Conservation (phyloP, 2,329 filamentous ascomycete genomes). For the Fusarium illudens region DNA sequence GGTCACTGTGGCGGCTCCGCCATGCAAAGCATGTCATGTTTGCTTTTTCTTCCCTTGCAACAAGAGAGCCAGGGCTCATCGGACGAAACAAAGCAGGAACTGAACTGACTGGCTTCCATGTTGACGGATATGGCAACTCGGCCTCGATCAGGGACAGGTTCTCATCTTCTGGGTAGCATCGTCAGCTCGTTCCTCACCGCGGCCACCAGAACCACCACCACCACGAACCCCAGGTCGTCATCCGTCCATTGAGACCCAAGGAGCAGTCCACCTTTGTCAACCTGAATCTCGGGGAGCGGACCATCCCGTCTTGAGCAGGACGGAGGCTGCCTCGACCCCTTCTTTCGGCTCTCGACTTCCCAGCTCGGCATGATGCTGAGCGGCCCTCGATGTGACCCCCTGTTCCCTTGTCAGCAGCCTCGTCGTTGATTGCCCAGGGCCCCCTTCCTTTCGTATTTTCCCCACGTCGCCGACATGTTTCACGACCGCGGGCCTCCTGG, state of each 20-base stretch:
- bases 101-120: too few species aligned
- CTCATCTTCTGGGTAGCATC: background rate
- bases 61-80: constrained; percentile 9
- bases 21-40: constrained; percentile 33
- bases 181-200: background rate
- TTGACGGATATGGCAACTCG: background rate
- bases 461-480: constrained; percentile 41
- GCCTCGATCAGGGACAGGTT: background rate
- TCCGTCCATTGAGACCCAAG: constrained; percentile 9
- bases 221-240: background rate
- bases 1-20: constrained; percentile 19
- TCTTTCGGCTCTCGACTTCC: constrained; percentile 30
- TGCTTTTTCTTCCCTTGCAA: constrained; percentile 26
- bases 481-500: constrained; percentile 34
- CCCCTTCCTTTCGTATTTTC: constrained; percentile 42
- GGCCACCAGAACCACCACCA: background rate
- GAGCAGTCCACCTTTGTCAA: constrained; percentile 10
- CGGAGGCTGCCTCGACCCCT: constrained; percentile 16
- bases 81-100: constrained; percentile 4
- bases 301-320: constrained; percentile 33
- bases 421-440: constrained; percentile 7
- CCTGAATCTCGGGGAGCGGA: constrained; percentile 38
- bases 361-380: constrained; percentile 22
- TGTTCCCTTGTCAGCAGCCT: constrained; percentile 17
- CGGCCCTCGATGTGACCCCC: background rate